These are phyloP conservation scores for Benincasa hispida DNA, from an alignment of 306 rosid species.

Conservation along the genomic window DNA sequence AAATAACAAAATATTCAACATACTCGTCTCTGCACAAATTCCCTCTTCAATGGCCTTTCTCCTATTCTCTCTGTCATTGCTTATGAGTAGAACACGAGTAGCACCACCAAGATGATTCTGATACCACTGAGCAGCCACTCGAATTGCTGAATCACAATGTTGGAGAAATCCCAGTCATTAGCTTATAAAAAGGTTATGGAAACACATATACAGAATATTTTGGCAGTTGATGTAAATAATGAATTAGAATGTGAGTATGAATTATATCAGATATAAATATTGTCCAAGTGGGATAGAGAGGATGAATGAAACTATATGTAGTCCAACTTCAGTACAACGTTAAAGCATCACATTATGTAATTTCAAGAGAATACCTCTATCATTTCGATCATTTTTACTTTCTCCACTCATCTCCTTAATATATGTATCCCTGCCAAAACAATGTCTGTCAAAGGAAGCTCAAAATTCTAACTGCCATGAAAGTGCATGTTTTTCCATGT, in stretches of 20 bases:
- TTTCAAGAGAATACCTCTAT: constrained; percentile 61
- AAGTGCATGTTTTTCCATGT: not conserved
- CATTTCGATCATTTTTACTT: constrained; percentile 86
- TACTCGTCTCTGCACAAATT: constrained; percentile 84
- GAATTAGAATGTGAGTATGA: not conserved
- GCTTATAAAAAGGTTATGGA: not conserved
- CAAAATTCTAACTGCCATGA: not conserved
- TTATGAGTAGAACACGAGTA: constrained; percentile 59
- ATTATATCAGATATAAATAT: not conserved
- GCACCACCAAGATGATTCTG: constrained; percentile 81
- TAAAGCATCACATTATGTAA: constrained; percentile 7
- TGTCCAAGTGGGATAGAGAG: not conserved
- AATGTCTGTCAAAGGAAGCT: not conserved
- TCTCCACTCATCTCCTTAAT: constrained; percentile 81
- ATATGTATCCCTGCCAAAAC: constrained; percentile 65
- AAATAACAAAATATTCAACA: not conserved
- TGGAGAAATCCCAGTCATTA: not conserved
- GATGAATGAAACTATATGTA: not conserved
- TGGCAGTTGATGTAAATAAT: not conserved
- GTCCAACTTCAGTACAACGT: constrained; percentile 1
- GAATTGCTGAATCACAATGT: constrained; percentile 57
- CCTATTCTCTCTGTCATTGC: constrained; percentile 86
- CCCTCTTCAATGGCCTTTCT: constrained; percentile 88
- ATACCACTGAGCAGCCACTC: constrained; percentile 94
- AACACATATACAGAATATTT: not conserved